Evolutionary conservation across 2,329 filamentous ascomycete genomes (phyloP).

Genomic region (Ophiosphaerella herpotricha): DNA sequence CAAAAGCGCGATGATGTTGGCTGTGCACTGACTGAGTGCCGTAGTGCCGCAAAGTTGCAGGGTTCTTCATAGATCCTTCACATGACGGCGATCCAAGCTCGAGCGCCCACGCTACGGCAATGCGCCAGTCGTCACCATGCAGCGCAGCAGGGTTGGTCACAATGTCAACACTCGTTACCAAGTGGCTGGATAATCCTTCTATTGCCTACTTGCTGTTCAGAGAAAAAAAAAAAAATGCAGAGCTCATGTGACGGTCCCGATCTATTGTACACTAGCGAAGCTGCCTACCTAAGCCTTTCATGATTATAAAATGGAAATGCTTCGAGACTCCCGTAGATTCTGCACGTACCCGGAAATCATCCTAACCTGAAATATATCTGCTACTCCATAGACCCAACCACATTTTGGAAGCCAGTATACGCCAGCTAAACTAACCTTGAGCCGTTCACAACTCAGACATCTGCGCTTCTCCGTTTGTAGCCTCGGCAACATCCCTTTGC

Average conservation of each 20-base stretch:
- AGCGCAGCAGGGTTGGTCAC: slow-evolving; percentile 2
- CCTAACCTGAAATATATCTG: background rate
- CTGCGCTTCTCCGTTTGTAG: slow-evolving; percentile 31
- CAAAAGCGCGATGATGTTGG: slow-evolving; percentile 5
- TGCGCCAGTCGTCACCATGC: slow-evolving; percentile 21
- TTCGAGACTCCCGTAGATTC: background rate
- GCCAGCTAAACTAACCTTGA: background rate
- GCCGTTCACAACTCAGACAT: slow-evolving; percentile 14
- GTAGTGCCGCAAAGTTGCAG: slow-evolving; percentile 17
- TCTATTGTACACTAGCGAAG: background rate
- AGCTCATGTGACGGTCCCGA: too few relatives aligned
- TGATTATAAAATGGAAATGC: background rate
- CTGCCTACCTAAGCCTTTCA: background rate
- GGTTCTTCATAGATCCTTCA: slow-evolving; percentile 19
- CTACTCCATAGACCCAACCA: background rate
- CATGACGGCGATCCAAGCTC: slow-evolving; percentile 23
- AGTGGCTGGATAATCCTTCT: background rate
- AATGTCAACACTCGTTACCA: background rate
- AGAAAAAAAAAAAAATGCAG: background rate
- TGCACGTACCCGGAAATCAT: too few relatives aligned
- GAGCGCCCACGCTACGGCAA: background rate
- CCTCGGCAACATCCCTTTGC: slow-evolving; percentile 24
- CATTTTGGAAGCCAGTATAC: too few relatives aligned
- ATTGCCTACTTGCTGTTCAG: background rate
- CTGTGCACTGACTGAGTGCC: slow-evolving; percentile 13